Percentiles rank a stretch among this genome's conserved stretches.
Evolutionary conservation across 257 asterid species (phyloP).

Genomic region (Hygrophila difformis): DNA sequence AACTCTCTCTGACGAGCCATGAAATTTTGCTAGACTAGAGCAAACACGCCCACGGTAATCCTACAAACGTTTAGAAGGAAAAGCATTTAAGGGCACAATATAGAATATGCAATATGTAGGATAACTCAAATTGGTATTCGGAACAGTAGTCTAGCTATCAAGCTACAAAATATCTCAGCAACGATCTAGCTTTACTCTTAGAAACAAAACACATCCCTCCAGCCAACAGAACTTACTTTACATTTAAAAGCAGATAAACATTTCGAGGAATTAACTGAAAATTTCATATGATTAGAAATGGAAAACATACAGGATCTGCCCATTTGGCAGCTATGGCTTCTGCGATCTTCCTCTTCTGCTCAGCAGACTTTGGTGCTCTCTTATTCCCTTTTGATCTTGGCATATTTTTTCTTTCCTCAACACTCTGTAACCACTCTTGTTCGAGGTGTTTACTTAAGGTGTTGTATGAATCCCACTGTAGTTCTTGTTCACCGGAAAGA

Average conservation of each 20-base stretch:
- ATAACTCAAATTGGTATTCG: slow-evolving; percentile 1
- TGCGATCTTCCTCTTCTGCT: slow-evolving; percentile 83
- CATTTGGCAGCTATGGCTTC: slow-evolving; percentile 90
- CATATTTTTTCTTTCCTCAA: slow-evolving; percentile 46
- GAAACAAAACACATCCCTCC: no score
- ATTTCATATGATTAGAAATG: no score
- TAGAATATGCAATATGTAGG: no score
- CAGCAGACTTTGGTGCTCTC: slow-evolving; percentile 86
- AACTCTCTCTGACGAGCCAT: slow-evolving; percentile 45
- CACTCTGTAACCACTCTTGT: slow-evolving; percentile 61
- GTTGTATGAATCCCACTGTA: slow-evolving; percentile 77
- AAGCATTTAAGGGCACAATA: not conserved
- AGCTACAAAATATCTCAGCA: no score
- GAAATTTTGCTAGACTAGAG: slow-evolving; percentile 60
- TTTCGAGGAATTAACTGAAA: no score
- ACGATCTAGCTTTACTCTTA: no score
- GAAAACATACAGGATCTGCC: slow-evolving; percentile 83
- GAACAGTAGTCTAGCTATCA: no score
- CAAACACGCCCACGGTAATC: slow-evolving; percentile 57
- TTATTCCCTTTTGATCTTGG: slow-evolving; percentile 55
- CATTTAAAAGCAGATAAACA: no score
- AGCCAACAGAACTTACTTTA: no score
- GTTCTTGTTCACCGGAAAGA: slow-evolving; percentile 57
- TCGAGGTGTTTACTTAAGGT: slow-evolving; percentile 45
- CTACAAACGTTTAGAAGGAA: slow-evolving; percentile 26